A percentile compares a stretch with the other conserved stretches of the same genome.
phyloP scores from a whole-genome alignment of 2,329 filamentous ascomycete genomes.

The Trichoderma koningiopsis region DNA sequence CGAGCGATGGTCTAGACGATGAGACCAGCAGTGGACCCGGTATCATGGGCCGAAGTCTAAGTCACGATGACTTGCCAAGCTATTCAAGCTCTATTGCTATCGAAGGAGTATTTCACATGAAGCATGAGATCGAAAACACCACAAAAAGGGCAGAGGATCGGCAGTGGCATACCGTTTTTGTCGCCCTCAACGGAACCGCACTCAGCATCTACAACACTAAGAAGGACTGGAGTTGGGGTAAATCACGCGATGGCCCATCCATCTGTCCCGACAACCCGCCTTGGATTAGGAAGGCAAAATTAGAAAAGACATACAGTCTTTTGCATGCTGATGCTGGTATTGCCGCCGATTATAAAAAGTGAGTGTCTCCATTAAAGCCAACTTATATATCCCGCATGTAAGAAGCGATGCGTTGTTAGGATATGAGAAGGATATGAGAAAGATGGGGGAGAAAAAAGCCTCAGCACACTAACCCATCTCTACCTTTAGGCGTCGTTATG shows the following conservation, averaged over 20 bases:
- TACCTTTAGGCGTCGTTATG: slow-evolving; percentile 56
- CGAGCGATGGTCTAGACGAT: not conserved
- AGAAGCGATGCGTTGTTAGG: not conserved
- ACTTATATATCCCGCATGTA: not conserved
- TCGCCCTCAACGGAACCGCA: slow-evolving; percentile 67
- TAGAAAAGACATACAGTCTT: slow-evolving; percentile 70
- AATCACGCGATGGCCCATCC: slow-evolving; percentile 50
- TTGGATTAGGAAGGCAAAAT: slow-evolving; percentile 55
- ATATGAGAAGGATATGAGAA: not conserved
- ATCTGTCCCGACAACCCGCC: slow-evolving; percentile 53
- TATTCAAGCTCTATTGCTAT: slow-evolving; percentile 60
- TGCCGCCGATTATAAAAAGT: slow-evolving; percentile 72
- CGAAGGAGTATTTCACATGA: slow-evolving; percentile 61
- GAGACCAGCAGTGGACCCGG: not conserved
- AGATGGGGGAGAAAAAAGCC: not conserved
- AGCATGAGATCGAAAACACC: slow-evolving; percentile 67
- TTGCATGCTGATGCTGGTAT: slow-evolving; percentile 76
- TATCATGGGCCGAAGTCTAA: not conserved
- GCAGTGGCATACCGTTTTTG: slow-evolving; percentile 65
- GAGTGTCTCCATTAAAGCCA: slow-evolving; percentile 35
- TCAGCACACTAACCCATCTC: not conserved
- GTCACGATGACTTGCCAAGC: slow-evolving; percentile 44
- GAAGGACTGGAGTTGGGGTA: slow-evolving; percentile 55
- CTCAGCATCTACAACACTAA: slow-evolving; percentile 67
- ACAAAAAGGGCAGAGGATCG: slow-evolving; percentile 64